These are phyloP conservation scores for Phlyctochytrium bullatum DNA, from an alignment of 192 early-diverging fungal genomes.

Conservation along the genomic window DNA sequence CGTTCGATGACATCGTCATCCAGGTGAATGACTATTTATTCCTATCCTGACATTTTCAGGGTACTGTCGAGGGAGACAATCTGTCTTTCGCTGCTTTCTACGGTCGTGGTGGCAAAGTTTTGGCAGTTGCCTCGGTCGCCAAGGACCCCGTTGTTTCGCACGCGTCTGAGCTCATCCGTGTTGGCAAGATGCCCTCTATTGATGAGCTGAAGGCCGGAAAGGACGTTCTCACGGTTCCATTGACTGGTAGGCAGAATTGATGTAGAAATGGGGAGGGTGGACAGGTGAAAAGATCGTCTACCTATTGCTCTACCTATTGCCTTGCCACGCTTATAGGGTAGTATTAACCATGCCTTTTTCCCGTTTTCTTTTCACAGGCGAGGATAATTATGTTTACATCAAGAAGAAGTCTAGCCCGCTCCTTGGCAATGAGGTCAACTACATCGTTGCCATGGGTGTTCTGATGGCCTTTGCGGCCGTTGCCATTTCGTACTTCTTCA, in stretches of 20 bases:
- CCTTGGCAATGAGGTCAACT: too few relatives aligned
- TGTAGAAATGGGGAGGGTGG: too few relatives aligned
- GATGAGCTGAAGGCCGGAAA: slow-evolving; percentile 16
- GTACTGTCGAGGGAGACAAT: slow-evolving; percentile 20
- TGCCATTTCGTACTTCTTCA: too few relatives aligned
- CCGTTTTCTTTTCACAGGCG: too few relatives aligned
- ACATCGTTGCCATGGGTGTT: too few relatives aligned
- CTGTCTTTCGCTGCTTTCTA: slow-evolving; percentile 28
- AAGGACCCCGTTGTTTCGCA: slow-evolving; percentile 30
- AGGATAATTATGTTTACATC: too few relatives aligned
- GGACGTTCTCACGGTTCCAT: slow-evolving; percentile 16
- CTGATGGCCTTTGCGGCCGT: too few relatives aligned
- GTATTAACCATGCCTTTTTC: too few relatives aligned
- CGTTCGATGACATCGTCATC: slow-evolving; percentile 49
- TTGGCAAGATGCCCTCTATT: slow-evolving; percentile 22
- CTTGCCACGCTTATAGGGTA: too few relatives aligned
- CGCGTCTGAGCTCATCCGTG: slow-evolving; percentile 24
- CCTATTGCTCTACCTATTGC: too few relatives aligned
- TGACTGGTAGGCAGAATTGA: background rate
- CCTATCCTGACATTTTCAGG: slow-evolving; percentile 13
- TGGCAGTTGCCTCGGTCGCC: slow-evolving; percentile 22
- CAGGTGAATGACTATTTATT: background rate
- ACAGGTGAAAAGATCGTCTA: too few relatives aligned
- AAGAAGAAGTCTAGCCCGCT: too few relatives aligned
- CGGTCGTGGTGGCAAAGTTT: slow-evolving; percentile 16